Conservation (phyloP, 2,329 filamentous ascomycete species). For the Monilinia aucupariae region DNA sequence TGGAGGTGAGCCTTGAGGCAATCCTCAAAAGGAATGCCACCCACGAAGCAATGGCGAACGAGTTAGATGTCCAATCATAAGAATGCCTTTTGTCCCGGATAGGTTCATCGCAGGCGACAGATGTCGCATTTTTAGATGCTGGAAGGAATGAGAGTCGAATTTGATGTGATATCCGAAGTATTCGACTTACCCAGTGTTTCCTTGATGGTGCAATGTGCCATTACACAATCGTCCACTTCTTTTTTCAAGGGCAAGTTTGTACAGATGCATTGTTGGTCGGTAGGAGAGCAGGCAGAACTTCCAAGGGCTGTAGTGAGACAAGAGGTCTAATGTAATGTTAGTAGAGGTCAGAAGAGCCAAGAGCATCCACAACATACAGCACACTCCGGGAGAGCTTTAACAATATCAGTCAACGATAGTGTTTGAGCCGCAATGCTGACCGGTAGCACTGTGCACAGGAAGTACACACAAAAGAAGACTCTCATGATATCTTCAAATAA, state of each 20-base stretch:
- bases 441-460: not conserved
- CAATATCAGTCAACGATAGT: not conserved
- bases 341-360: not conserved
- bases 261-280: constrained; percentile 13
- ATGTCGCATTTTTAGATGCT: constrained; percentile 11
- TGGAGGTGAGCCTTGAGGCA: not conserved
- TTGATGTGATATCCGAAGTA: not conserved
- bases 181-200: not conserved
- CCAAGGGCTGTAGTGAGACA: constrained; percentile 1
- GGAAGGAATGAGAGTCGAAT: not conserved
- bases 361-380: constrained; percentile 1
- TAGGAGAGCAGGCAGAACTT: constrained; percentile 5
- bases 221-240: not conserved
- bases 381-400: constrained; percentile 5
- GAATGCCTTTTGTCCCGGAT: not conserved
- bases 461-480: not conserved
- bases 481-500: constrained; percentile 1
- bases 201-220: constrained; percentile 2
- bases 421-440: not conserved
- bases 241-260: not conserved
- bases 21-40: constrained; percentile 4
- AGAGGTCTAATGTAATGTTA: not conserved
- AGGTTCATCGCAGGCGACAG: constrained; percentile 1
- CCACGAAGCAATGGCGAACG: constrained; percentile 8
- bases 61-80: constrained; percentile 4